Percentiles rank a stretch among this genome's conserved stretches.
Conservation (phyloP, 31 red algal species). For the Odonthalia washingtoniensis region DNA sequence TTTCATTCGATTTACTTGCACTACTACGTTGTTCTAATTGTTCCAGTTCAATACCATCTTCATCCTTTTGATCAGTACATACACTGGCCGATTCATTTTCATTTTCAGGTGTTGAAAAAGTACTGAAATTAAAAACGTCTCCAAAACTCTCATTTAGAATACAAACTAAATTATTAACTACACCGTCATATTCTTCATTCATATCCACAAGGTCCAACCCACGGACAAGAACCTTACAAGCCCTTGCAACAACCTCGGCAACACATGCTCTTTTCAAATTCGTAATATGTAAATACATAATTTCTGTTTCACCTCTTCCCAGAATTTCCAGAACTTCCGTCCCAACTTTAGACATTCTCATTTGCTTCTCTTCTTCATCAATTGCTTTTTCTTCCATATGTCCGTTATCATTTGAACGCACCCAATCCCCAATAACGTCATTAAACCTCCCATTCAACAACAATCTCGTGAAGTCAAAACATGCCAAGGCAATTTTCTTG, state of each 20-base stretch:
- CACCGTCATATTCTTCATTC: slow-evolving; percentile 46
- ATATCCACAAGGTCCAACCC: slow-evolving; percentile 45
- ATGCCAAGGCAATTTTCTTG: slow-evolving; percentile 43
- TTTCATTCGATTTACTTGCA: neutral
- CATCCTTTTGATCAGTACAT: neutral
- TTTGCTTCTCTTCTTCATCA: neutral
- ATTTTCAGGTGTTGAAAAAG: too few relatives aligned
- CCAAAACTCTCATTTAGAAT: slow-evolving; percentile 24
- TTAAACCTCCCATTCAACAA: slow-evolving; percentile 65
- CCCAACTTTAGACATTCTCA: neutral
- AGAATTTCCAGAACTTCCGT: neutral
- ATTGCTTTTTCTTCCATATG: neutral
- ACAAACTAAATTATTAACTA: slow-evolving; percentile 34
- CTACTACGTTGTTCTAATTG: neutral
- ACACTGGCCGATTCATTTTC: too few relatives aligned
- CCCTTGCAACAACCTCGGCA: slow-evolving; percentile 49
- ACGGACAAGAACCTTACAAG: slow-evolving; percentile 53
- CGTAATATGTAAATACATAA: neutral
- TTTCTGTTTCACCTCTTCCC: neutral
- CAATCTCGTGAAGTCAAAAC: slow-evolving; percentile 70
- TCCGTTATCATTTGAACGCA: neutral
- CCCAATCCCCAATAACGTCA: neutral
- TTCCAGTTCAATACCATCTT: slow-evolving; percentile 19
- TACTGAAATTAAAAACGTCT: neutral
- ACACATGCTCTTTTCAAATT: slow-evolving; percentile 23